Conservation (phyloP, 805 yeast genomes). For the Teunomyces barrocoloradensis region DNA sequence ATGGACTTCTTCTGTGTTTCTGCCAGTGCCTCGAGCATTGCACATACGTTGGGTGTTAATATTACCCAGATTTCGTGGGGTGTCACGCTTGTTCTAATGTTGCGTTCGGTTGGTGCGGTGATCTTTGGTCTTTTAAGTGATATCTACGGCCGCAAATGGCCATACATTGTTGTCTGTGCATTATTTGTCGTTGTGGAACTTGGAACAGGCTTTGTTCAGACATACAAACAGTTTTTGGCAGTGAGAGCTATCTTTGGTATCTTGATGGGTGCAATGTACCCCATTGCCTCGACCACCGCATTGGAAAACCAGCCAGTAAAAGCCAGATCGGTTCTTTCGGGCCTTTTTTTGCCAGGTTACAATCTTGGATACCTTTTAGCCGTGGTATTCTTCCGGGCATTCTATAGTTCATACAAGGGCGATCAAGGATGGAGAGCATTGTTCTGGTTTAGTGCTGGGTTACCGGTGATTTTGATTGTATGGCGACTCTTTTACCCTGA, state of each 20-base stretch:
- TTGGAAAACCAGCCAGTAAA: constrained; percentile 20
- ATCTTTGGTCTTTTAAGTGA: constrained; percentile 24
- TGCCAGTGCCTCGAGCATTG: constrained; percentile 18
- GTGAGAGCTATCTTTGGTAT: constrained; percentile 25
- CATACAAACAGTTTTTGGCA: constrained; percentile 20
- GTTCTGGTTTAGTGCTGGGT: constrained; percentile 26
- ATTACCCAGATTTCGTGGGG: constrained; percentile 24
- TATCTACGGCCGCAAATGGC: constrained; percentile 24
- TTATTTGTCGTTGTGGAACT: constrained; percentile 21
- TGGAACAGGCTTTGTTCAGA: constrained; percentile 23
- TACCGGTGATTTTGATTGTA: constrained; percentile 19
- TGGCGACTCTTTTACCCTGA: constrained; percentile 18
- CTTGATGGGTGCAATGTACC: constrained; percentile 26
- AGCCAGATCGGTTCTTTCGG: constrained; percentile 21
- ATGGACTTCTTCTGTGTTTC: constrained; percentile 24
- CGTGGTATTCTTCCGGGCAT: constrained; percentile 22
- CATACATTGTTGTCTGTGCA: constrained; percentile 17
- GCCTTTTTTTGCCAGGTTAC: constrained; percentile 27
- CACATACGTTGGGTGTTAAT: constrained; percentile 14
- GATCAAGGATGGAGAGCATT: constrained; percentile 21
- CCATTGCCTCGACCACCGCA: constrained; percentile 19
- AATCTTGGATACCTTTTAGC: constrained; percentile 23
- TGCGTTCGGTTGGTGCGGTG: constrained; percentile 24
- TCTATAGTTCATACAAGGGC: constrained; percentile 14
- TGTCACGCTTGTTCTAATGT: constrained; percentile 25